These are phyloP conservation scores for Nigrospora oryzae DNA, from an alignment of 2,329 filamentous ascomycete species.

Conservation along the genomic window DNA sequence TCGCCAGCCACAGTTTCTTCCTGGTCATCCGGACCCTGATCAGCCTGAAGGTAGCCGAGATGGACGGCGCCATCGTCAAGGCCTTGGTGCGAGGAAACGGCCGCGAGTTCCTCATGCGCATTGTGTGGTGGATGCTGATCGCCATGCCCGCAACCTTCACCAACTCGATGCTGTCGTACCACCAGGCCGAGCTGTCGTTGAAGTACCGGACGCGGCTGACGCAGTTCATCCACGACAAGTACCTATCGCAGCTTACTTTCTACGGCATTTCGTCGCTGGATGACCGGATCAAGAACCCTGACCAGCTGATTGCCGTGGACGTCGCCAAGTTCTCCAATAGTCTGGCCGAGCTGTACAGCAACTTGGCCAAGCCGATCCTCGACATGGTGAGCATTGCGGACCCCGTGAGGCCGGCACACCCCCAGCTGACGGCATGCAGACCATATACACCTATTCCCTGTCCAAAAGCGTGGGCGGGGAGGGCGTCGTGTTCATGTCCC, in stretches of 20 bases:
- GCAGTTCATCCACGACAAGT: conserved; percentile 91
- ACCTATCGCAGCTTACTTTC: conserved; percentile 95
- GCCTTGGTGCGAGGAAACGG: conserved; percentile 85
- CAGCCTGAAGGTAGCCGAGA: conserved; percentile 89
- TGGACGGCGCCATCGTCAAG: conserved; percentile 91
- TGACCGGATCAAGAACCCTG: conserved; percentile 96
- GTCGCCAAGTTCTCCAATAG: conserved; percentile 95
- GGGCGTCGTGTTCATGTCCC: conserved; percentile 88
- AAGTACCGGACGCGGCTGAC: conserved; percentile 90
- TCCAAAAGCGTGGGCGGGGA: conserved; percentile 95
- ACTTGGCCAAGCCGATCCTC: conserved; percentile 85
- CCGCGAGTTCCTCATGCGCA: conserved; percentile 76
- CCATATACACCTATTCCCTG: conserved; percentile 89
- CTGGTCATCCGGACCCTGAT: conserved; percentile 84
- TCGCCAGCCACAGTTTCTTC: conserved; percentile 90
- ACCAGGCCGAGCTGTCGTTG: conserved; percentile 88
- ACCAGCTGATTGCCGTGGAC: conserved; percentile 94
- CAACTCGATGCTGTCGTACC: conserved; percentile 98
- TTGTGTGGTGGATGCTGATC: conserved; percentile 98
- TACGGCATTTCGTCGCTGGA: conserved; percentile 93
- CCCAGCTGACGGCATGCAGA: conserved; percentile 29
- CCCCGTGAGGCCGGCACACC: not conserved
- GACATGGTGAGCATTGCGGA: conserved; percentile 60
- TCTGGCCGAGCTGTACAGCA: conserved; percentile 89
- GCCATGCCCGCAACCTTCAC: conserved; percentile 95